phyloP scores from a whole-genome alignment of 441 rosid species.

The Metrosideros polymorpha region DNA sequence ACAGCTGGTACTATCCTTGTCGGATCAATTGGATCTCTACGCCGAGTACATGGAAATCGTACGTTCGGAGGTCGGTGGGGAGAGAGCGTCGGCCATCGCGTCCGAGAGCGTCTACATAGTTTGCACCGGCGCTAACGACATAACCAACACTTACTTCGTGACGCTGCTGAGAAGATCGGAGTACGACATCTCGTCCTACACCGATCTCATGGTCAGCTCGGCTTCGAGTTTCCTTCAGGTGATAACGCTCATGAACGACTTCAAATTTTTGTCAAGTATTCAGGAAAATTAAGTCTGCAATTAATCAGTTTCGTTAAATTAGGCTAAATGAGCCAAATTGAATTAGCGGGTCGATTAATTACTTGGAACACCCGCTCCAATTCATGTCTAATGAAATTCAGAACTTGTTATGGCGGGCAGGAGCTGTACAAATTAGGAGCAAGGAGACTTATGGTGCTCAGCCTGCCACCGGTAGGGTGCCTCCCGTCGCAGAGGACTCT shows the following conservation, averaged over 20 bases:
- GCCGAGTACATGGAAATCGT: slow-evolving; percentile 18
- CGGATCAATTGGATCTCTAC: slow-evolving; percentile 39
- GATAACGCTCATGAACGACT: background rate
- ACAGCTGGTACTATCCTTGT: slow-evolving; percentile 29
- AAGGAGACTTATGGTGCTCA: slow-evolving; percentile 10
- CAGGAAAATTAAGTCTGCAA: no score
- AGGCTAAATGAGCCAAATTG: no score
- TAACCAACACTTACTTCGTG: slow-evolving; percentile 24
- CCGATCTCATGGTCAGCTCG: slow-evolving; percentile 19
- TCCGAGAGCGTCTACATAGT: slow-evolving; percentile 19
- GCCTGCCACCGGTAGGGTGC: slow-evolving; percentile 18
- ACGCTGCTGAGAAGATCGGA: slow-evolving; percentile 6
- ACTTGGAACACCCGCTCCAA: no score
- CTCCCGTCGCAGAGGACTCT: slow-evolving; percentile 14
- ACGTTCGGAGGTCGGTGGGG: slow-evolving; percentile 26
- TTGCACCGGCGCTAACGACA: slow-evolving; percentile 36
- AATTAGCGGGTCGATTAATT: no score
- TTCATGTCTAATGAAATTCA: background rate
- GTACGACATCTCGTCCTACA: slow-evolving; percentile 28
- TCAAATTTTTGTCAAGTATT: background rate
- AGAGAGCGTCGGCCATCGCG: slow-evolving; percentile 13
- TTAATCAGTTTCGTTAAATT: no score
- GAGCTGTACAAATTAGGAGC: slow-evolving; percentile 11
- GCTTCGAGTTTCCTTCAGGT: slow-evolving; percentile 37
- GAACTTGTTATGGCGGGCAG: background rate